Base-by-base conservation (phyloP, 352 stramenopile species). In the Phytophthora fragariae region DNA sequence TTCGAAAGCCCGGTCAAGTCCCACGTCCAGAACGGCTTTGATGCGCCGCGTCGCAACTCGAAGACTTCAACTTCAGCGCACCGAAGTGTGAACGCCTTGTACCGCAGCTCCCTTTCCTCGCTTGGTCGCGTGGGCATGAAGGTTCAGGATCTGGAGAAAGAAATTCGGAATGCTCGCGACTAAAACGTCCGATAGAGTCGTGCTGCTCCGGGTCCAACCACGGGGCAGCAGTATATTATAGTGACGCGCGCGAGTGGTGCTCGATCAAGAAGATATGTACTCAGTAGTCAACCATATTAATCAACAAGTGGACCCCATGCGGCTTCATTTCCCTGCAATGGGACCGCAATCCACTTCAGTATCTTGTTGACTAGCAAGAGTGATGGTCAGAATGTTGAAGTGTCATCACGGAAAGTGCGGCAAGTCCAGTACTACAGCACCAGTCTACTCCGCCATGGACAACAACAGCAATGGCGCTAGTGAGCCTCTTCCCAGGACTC, bases 61-160 rank as follows among this genome's bases (percentile, higher is more conserved):
- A 73, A 76, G 50, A 64, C 79, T 11, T 79, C 65, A n/a, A 55
- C 62, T 52, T 52, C 49, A 57, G 44, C 47, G 50, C 73, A 37
- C 10, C 66, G 61, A 27, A 71, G 44, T 37, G 63, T 77, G n/a
- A 84, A 78, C 33, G 65, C 63, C 2, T 65, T 89, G 33, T 87
- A 89, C 35, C 66, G 61, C 47, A 81, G 72, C 68, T 92, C 87
- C 4, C 58, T 94, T 14, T 78, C 79, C 2, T 89, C 84, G 2
- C 73, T 93, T 44, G 73, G 82, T 15, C 86, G 86, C 14, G 79
- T 94, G 37, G 77, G 84, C 33, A 70, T 87, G 5, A 86, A 93
- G 60, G 68, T 94, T 39, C 85, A 92, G 68, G 81, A 79, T n/a
- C 85, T 94, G 52, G 85, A 92, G 65, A 86, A 81, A 57, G 86